Conservation (phyloP, 768 basidiomycete genomes). For the Nidularia pulvinata region DNA sequence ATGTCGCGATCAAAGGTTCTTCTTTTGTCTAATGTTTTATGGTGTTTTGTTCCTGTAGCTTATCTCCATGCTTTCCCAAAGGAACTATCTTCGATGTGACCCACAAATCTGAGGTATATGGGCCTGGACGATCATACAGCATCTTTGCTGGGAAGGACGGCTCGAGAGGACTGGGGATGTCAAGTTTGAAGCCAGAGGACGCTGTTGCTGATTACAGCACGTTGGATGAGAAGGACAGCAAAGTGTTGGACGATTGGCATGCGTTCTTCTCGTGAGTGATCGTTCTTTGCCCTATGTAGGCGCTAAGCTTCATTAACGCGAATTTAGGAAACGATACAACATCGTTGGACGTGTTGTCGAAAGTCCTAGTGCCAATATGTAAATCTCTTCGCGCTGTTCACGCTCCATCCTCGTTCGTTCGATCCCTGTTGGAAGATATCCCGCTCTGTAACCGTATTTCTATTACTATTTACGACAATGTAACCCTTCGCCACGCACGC, state of each 20-base stretch:
- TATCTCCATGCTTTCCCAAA: slow-evolving; percentile 16
- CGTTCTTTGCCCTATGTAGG: neutral
- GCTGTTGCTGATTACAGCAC: slow-evolving; percentile 86
- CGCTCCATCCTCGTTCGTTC: too few species aligned
- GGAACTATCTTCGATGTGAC: slow-evolving; percentile 93
- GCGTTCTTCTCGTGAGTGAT: slow-evolving; percentile 78
- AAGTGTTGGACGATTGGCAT: slow-evolving; percentile 89
- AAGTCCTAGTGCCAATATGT: slow-evolving; percentile 10
- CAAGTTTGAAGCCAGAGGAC: slow-evolving; percentile 83
- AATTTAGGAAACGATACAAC: slow-evolving; percentile 79
- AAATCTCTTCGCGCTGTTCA: slow-evolving; percentile 6
- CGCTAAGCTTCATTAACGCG: neutral
- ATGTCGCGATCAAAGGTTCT: slow-evolving; percentile 90
- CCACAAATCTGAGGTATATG: slow-evolving; percentile 86
- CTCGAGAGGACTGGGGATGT: slow-evolving; percentile 86
- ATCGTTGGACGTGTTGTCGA: slow-evolving; percentile 78
- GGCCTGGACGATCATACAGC: slow-evolving; percentile 74
- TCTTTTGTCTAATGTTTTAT: neutral
- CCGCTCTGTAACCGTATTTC: too few species aligned
- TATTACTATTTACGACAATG: too few species aligned
- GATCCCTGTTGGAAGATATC: too few species aligned
- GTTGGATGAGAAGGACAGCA: slow-evolving; percentile 69
- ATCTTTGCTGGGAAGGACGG: slow-evolving; percentile 96
- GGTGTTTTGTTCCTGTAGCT: too few species aligned
- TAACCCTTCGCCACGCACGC: too few species aligned